Conservation (phyloP, 331 rosid species). For the Pyracantha coccinea region DNA sequence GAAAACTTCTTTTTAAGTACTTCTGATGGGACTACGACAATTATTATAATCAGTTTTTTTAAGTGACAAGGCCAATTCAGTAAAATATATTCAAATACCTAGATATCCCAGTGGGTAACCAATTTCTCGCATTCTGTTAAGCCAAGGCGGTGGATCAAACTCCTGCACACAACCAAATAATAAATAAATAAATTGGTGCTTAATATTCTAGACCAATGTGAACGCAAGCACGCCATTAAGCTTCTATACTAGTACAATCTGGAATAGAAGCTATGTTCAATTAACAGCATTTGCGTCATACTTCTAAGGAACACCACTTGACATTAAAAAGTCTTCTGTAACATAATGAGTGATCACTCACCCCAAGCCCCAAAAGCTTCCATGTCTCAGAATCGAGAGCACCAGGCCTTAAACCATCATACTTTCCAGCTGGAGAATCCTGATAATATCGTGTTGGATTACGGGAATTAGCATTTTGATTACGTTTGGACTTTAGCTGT, state of each 20-base stretch:
- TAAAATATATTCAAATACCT: constrained; percentile 41
- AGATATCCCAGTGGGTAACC: constrained; percentile 99
- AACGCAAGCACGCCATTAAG: not conserved
- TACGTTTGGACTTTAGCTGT: constrained; percentile 54
- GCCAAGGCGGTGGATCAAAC: constrained; percentile 98
- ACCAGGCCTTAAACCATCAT: constrained; percentile 87
- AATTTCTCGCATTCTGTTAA: constrained; percentile 91
- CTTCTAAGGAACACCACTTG: not conserved
- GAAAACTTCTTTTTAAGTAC: not conserved
- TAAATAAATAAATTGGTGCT: not conserved
- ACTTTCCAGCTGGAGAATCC: constrained; percentile 77
- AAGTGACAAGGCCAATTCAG: not conserved
- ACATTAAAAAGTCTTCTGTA: not conserved
- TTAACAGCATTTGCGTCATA: not conserved
- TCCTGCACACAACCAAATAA: constrained; percentile 42
- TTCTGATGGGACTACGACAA: not conserved
- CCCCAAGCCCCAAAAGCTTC: constrained; percentile 78
- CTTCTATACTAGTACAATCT: not conserved
- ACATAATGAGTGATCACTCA: constrained; percentile 17
- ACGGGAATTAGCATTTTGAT: constrained; percentile 56
- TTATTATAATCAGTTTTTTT: not conserved
- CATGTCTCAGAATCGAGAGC: constrained; percentile 69
- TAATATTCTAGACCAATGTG: not conserved
- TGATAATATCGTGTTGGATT: constrained; percentile 86
- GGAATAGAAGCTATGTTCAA: not conserved